These are phyloP conservation scores for Arthrinium phaeospermum DNA, from an alignment of 2,329 filamentous ascomycete species.

Conservation along the genomic window DNA sequence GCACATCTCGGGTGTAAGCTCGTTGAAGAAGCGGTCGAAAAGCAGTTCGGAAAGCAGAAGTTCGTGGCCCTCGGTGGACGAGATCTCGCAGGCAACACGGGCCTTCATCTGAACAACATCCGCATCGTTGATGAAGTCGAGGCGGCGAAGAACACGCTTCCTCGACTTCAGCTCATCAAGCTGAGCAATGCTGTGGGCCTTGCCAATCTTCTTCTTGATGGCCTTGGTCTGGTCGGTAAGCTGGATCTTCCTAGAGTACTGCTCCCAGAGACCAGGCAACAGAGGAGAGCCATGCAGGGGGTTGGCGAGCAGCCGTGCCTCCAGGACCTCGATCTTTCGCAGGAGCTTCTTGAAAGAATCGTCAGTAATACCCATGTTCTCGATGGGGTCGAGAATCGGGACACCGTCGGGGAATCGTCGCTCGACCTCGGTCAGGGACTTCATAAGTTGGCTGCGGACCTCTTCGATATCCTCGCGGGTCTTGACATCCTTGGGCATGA, in stretches of 20 bases:
- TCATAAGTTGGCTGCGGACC: slow-evolving; percentile 70
- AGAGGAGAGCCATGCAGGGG: slow-evolving; percentile 90
- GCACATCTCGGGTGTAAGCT: slow-evolving; percentile 84
- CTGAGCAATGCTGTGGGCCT: slow-evolving; percentile 87
- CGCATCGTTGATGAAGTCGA: slow-evolving; percentile 93
- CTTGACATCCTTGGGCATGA: slow-evolving; percentile 79
- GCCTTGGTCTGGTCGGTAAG: slow-evolving; percentile 81
- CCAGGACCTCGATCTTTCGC: slow-evolving; percentile 94
- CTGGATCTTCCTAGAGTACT: slow-evolving; percentile 82
- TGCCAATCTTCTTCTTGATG: slow-evolving; percentile 84
- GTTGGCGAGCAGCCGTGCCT: slow-evolving; percentile 86
- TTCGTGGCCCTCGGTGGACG: slow-evolving; percentile 88
- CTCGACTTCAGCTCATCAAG: slow-evolving; percentile 95
- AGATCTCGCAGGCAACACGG: slow-evolving; percentile 96
- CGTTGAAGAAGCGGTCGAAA: slow-evolving; percentile 98
- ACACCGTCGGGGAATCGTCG: slow-evolving; percentile 92
- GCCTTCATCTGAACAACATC: slow-evolving; percentile 98
- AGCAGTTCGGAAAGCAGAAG: slow-evolving; percentile 90
- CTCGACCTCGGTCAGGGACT: slow-evolving; percentile 77
- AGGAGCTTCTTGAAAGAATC: slow-evolving; percentile 93
- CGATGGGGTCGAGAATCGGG: slow-evolving; percentile 86
- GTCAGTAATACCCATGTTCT: slow-evolving; percentile 94
- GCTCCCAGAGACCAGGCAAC: slow-evolving; percentile 82
- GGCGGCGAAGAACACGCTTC: slow-evolving; percentile 90
- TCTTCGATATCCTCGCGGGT: slow-evolving; percentile 68